Evolutionary conservation across 2,329 filamentous ascomycete species (phyloP).

Genomic region (Zasmidium cellare): DNA sequence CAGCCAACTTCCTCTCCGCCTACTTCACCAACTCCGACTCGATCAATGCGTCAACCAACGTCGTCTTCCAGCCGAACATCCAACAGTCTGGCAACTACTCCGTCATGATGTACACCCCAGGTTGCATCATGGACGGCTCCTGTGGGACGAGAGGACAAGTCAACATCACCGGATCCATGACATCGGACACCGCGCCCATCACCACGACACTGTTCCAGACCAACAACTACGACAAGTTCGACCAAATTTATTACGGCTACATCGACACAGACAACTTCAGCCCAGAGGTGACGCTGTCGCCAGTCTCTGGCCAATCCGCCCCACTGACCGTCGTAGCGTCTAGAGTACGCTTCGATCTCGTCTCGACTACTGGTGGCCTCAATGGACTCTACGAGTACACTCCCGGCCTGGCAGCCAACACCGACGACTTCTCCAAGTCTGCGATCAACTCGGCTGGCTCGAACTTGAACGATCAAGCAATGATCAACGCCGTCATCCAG

Average conservation of each 20-base stretch:
- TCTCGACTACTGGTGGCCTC: constrained; percentile 73
- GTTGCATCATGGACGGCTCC: constrained; percentile 76
- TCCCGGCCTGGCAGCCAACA: constrained; percentile 57
- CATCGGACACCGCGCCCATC: constrained; percentile 49
- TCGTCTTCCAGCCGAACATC: constrained; percentile 82
- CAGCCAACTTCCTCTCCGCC: constrained; percentile 74
- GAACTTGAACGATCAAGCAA: constrained; percentile 65
- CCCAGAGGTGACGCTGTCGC: constrained; percentile 75
- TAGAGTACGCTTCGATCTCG: constrained; percentile 73
- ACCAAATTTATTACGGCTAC: constrained; percentile 82
- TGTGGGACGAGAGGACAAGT: constrained; percentile 77
- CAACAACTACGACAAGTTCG: constrained; percentile 95
- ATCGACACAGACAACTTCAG: constrained; percentile 81
- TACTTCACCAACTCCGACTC: constrained; percentile 51
- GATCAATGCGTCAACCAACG: constrained; percentile 58
- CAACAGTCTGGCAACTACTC: constrained; percentile 88
- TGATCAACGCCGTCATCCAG: constrained; percentile 68
- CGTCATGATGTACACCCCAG: constrained; percentile 88
- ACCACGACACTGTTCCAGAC: constrained; percentile 76
- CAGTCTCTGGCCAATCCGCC: constrained; percentile 63
- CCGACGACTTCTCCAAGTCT: constrained; percentile 68
- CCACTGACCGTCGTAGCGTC: constrained; percentile 84
- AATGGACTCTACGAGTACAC: constrained; percentile 92
- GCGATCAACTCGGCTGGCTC: constrained; percentile 75
- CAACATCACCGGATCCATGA: constrained; percentile 74